Percentiles rank a stretch among this genome's conserved stretches.
phyloP scores from a whole-genome alignment of 495 filamentous ascomycete genomes.

The Hypoxylon lenormandii region DNA sequence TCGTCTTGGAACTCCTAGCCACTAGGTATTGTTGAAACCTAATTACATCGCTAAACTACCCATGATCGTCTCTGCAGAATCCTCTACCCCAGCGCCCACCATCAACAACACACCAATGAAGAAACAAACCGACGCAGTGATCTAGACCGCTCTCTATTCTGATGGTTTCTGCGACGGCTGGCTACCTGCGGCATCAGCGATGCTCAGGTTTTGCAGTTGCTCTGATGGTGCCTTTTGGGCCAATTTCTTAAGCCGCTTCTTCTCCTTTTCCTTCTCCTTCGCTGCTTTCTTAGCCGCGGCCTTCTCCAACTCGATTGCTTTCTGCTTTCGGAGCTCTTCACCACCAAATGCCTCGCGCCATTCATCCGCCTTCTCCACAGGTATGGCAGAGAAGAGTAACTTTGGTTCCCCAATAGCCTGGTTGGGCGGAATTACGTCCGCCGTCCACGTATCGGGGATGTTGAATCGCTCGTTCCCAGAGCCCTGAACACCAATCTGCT shows the following conservation, averaged over 20 bases:
- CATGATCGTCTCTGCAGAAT: slow-evolving; percentile 31
- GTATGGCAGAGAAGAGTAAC: slow-evolving; percentile 86
- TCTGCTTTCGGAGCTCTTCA: slow-evolving; percentile 62
- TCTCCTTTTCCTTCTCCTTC: slow-evolving; percentile 61
- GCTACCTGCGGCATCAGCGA: slow-evolving; percentile 7
- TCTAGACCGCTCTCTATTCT: slow-evolving; percentile 6
- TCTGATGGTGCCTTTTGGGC: slow-evolving; percentile 51
- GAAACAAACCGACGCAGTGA: slow-evolving; percentile 3
- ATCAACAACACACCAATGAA: slow-evolving; percentile 11
- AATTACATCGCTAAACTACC: slow-evolving; percentile 24
- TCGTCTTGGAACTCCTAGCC: background rate
- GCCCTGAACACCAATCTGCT: slow-evolving; percentile 67
- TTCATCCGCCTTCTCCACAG: slow-evolving; percentile 80
- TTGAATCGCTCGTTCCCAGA: slow-evolving; percentile 66
- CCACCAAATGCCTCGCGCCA: slow-evolving; percentile 84
- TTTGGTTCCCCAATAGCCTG: slow-evolving; percentile 85
- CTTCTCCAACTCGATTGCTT: slow-evolving; percentile 54
- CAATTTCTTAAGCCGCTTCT: slow-evolving; percentile 64
- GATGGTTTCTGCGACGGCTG: background rate
- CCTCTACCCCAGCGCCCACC: slow-evolving; percentile 46
- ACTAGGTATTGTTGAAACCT: slow-evolving; percentile 1
- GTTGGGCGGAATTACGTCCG: slow-evolving; percentile 70
- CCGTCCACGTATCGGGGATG: slow-evolving; percentile 80
- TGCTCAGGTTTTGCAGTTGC: slow-evolving; percentile 31
- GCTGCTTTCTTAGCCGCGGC: slow-evolving; percentile 72